These are phyloP conservation scores for Colletotrichum tabaci DNA, from an alignment of 2,329 filamentous ascomycete genomes.

Conservation along the genomic window DNA sequence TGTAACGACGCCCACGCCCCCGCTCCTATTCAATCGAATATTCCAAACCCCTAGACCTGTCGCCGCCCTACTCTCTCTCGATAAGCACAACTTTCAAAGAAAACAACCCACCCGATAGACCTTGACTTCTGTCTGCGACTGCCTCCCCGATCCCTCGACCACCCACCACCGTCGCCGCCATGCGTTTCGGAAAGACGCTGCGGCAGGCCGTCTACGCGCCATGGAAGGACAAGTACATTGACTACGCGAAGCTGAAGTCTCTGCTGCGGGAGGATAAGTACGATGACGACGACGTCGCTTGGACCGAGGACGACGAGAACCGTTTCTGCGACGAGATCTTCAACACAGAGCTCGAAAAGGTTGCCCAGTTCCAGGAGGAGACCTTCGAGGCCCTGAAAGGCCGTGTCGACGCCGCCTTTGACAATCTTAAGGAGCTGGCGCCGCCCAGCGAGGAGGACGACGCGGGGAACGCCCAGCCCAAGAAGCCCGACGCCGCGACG, in stretches of 20 bases:
- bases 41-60: constrained; percentile 12
- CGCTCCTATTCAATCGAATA: constrained; percentile 11
- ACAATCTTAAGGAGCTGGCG: constrained; percentile 85
- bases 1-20: background rate
- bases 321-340: constrained; percentile 95
- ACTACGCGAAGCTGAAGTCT: constrained; percentile 93
- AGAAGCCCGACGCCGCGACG: constrained; percentile 65
- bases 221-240: constrained; percentile 95
- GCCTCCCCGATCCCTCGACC: background rate
- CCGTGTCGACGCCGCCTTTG: constrained; percentile 69
- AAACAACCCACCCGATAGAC: constrained; percentile 7
- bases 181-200: constrained; percentile 96
- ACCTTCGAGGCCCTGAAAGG: constrained; percentile 74
- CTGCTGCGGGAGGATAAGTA: constrained; percentile 83
- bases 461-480: constrained; percentile 68
- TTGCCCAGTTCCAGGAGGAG: constrained; percentile 88
- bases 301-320: constrained; percentile 96
- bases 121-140: background rate
- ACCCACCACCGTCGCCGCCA: constrained; percentile 59
- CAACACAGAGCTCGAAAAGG: constrained; percentile 95
- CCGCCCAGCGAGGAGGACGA: constrained; percentile 52
- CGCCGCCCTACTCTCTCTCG: background rate
- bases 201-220: constrained; percentile 84
- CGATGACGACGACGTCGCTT: constrained; percentile 75
- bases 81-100: background rate